Conservation (phyloP, 2,329 filamentous ascomycete species). For the Chaetomium globosum region DNA sequence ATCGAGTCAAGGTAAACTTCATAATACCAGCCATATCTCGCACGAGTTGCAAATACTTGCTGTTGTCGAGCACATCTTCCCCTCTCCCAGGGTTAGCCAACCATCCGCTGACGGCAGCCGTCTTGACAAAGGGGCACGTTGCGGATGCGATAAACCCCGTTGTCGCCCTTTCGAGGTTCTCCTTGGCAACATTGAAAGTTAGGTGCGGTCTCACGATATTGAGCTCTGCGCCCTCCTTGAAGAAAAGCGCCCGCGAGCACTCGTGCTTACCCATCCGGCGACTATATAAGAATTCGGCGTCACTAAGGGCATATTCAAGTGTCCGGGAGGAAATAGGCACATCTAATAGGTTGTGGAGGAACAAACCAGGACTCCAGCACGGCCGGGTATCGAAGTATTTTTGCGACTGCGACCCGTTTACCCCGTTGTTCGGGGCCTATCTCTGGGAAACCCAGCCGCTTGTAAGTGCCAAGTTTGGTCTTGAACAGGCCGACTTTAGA, state of each 20-base stretch:
- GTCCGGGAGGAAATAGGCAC: neutral
- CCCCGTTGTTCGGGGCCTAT: neutral
- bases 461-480: slow-evolving; percentile 1
- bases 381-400: slow-evolving; percentile 17
- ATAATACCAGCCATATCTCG: slow-evolving; percentile 9
- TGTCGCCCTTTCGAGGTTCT: slow-evolving; percentile 18
- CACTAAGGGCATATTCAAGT: neutral
- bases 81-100: neutral
- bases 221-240: slow-evolving; percentile 2
- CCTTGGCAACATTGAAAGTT: slow-evolving; percentile 10
- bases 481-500: neutral
- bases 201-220: neutral
- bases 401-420: neutral
- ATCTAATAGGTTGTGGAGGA: neutral
- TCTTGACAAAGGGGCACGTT: neutral
- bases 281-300: neutral
- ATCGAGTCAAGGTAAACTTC: slow-evolving; percentile 14
- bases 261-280: neutral
- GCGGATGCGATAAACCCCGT: slow-evolving; percentile 27
- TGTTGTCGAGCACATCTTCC: slow-evolving; percentile 25
- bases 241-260: neutral
- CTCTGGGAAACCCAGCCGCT: slow-evolving; percentile 10
- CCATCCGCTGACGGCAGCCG: slow-evolving; percentile 32
- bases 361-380: slow-evolving; percentile 24
- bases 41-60: slow-evolving; percentile 25